phyloP scores from a whole-genome alignment of 176 grass and related monocot genomes.

The Zea luxurians region DNA sequence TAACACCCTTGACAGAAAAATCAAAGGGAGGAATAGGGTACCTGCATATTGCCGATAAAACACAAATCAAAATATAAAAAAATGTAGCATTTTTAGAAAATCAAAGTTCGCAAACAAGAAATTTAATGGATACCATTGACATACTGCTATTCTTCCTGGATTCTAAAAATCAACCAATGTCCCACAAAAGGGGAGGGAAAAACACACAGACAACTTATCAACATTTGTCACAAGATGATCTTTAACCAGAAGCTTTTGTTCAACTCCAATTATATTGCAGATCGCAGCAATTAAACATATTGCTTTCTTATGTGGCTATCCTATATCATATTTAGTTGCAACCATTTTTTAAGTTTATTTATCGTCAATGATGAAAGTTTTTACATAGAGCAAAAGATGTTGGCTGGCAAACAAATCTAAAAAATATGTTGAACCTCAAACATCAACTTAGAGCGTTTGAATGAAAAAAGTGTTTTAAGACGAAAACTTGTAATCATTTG shows the following conservation, averaged over 20 bases:
- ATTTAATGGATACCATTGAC: not conserved
- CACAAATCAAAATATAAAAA: constrained; percentile 31
- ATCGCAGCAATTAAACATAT: not conserved
- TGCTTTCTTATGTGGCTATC: not conserved
- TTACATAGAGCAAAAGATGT: not conserved
- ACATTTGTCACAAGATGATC: not conserved
- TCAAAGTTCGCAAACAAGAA: constrained; percentile 3
- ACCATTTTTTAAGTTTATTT: not conserved
- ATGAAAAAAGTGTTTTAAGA: constrained; percentile 9
- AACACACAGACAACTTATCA: not conserved
- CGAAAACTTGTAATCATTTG: not conserved
- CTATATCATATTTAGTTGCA: constrained; percentile 2
- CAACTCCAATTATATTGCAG: not conserved
- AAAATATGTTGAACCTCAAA: constrained; percentile 6
- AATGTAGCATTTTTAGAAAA: not conserved
- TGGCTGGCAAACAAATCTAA: not conserved
- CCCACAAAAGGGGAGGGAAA: not conserved
- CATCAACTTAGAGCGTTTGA: not conserved
- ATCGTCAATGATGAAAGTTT: not conserved
- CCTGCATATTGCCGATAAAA: constrained; percentile 50
- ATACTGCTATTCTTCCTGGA: not conserved
- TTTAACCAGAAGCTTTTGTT: constrained; percentile 12
- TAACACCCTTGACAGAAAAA: constrained; percentile 97
- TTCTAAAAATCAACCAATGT: not conserved
- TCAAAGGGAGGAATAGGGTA: constrained; percentile 91